Evolutionary conservation across 306 rosid genomes (phyloP).

Genomic region (Lotus japonicus): DNA sequence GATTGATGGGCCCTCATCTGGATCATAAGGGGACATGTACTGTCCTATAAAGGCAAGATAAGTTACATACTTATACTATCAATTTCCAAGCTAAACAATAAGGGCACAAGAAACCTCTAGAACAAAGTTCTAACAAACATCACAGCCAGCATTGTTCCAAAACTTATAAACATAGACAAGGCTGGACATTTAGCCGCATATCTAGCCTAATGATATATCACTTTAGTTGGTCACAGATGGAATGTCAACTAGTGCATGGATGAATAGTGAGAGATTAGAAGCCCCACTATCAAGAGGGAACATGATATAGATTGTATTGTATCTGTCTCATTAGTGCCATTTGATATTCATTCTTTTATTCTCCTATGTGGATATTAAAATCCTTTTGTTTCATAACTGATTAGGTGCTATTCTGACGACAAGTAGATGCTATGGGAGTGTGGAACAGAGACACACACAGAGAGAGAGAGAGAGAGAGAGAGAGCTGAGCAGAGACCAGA

Average conservation of each 20-base stretch:
- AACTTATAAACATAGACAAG: background rate
- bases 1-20: conserved; percentile 92
- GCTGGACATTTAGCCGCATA: background rate
- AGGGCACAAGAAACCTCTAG: conserved; percentile 2
- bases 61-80: background rate
- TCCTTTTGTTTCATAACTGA: background rate
- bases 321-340: background rate
- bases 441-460: background rate
- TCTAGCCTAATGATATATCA: background rate
- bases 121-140: background rate
- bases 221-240: background rate
- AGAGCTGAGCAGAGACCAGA: background rate
- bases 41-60: conserved; percentile 59
- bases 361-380: background rate
- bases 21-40: conserved; percentile 97
- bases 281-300: background rate
- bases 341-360: background rate
- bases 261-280: conserved; percentile 1
- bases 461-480: background rate
- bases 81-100: conserved; percentile 4
- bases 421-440: no score
- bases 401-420: background rate
- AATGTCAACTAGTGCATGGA: background rate
- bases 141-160: background rate
- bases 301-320: background rate